A percentile compares a stretch with the other conserved stretches of the same genome.
phyloP scores from a whole-genome alignment of 805 yeast genomes.

The Candida silvatica region DNA sequence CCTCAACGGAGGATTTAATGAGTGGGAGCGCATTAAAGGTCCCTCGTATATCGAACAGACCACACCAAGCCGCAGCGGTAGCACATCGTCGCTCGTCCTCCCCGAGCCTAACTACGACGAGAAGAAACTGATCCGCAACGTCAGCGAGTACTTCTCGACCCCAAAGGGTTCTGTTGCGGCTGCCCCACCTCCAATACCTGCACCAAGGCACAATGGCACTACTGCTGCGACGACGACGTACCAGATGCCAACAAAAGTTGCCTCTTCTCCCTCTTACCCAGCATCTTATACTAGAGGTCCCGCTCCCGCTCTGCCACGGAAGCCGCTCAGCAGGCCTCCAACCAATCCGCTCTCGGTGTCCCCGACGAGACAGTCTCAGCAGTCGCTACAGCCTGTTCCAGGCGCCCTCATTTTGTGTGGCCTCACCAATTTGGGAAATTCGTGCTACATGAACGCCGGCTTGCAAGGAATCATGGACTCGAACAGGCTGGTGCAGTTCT shows the following conservation, averaged over 20 bases:
- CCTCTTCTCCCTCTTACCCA: not conserved
- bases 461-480: slow-evolving; percentile 82
- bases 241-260: not conserved
- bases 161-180: not conserved
- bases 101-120: too few species aligned
- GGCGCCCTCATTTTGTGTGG: slow-evolving; percentile 50
- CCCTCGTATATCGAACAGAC: slow-evolving; percentile 1
- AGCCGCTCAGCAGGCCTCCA: slow-evolving; percentile 3
- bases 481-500: slow-evolving; percentile 52
- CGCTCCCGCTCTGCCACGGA: not conserved
- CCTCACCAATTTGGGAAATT: slow-evolving; percentile 73
- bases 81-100: too few species aligned
- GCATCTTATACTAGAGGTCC: not conserved
- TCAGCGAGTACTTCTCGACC: slow-evolving; percentile 3
- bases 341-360: slow-evolving; percentile 2
- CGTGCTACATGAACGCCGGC: slow-evolving; percentile 88
- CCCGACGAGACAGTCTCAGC: not conserved
- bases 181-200: not conserved
- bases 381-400: not conserved
- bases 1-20: slow-evolving; percentile 53
- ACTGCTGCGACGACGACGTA: not conserved
- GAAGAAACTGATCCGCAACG: slow-evolving; percentile 1
- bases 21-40: slow-evolving; percentile 35
- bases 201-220: too few species aligned
- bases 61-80: slow-evolving; percentile 7